Evolutionary conservation across 208 protist genomes (phyloP).

Genomic region (Crithidia acanthocephali): DNA sequence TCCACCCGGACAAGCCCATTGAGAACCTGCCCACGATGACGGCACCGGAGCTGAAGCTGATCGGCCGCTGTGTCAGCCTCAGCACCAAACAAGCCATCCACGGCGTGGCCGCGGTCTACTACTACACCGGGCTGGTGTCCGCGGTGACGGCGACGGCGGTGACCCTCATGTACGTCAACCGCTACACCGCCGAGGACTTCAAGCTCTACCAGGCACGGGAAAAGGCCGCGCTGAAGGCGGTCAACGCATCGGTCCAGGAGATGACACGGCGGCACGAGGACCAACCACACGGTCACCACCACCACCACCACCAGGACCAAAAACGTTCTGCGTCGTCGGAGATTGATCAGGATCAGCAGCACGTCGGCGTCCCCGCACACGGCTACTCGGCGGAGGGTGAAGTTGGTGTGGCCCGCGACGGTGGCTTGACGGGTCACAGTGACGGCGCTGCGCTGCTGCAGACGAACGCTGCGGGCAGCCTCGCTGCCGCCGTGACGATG

Average conservation of each 20-base stretch:
- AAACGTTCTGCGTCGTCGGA: neutral
- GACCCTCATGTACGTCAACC: conserved; percentile 51
- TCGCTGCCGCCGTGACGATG: conserved; percentile 10
- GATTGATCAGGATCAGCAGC: neutral
- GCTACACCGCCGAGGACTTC: conserved; percentile 68
- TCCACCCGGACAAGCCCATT: conserved; percentile 56
- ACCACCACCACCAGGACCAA: neutral
- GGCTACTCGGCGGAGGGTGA: neutral
- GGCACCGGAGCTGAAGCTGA: conserved; percentile 68
- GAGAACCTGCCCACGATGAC: conserved; percentile 61
- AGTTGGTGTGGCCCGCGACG: neutral
- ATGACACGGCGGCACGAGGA: neutral
- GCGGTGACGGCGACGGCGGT: conserved; percentile 71
- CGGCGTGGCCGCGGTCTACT: conserved; percentile 36
- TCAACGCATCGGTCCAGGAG: neutral
- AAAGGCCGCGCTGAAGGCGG: neutral
- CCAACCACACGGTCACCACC: conserved; percentile 18
- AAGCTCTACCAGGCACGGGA: conserved; percentile 22
- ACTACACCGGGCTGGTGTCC: conserved; percentile 68
- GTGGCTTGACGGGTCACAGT: neutral
- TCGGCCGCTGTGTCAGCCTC: conserved; percentile 75
- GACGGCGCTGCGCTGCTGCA: neutral
- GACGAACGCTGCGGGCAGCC: conserved; percentile 11
- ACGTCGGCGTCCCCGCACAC: neutral
- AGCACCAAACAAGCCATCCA: conserved; percentile 43